Evolutionary conservation across 352 stramenopile species (phyloP).

Genomic region (Phytopythium helicoides): DNA sequence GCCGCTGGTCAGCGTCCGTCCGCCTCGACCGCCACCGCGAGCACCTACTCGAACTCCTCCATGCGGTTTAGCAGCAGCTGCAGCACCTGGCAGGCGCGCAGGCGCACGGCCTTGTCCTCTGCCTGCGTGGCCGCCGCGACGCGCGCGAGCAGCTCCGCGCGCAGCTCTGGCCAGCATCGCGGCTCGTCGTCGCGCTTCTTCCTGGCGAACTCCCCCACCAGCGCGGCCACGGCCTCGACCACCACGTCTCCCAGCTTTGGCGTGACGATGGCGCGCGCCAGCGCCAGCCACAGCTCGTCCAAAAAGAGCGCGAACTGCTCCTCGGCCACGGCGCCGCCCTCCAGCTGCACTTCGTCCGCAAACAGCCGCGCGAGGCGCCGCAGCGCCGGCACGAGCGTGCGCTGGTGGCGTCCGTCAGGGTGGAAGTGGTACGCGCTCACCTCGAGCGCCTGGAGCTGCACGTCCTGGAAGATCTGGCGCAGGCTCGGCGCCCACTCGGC

Average conservation of each 20-base stretch:
- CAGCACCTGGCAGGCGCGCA: constrained; percentile 61
- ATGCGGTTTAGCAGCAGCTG: constrained; percentile 56
- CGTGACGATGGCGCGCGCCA: constrained; percentile 46
- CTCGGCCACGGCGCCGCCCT: constrained; percentile 33
- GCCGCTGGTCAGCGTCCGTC: not conserved
- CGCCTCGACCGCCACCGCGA: not conserved
- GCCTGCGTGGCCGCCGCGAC: constrained; percentile 52
- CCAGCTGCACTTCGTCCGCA: constrained; percentile 32
- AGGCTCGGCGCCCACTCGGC: constrained; percentile 57
- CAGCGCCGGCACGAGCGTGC: constrained; percentile 45
- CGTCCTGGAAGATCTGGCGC: constrained; percentile 65
- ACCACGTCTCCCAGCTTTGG: constrained; percentile 41
- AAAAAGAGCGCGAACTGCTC: constrained; percentile 61
- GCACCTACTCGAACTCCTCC: constrained; percentile 49
- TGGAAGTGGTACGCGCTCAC: constrained; percentile 37
- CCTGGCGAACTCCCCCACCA: constrained; percentile 52
- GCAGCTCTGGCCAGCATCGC: constrained; percentile 13
- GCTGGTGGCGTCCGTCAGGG: constrained; percentile 23
- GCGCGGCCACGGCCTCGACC: constrained; percentile 41
- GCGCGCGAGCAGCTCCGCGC: constrained; percentile 39
- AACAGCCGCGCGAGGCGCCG: constrained; percentile 50
- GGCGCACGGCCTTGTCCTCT: constrained; percentile 54
- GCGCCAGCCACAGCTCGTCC: constrained; percentile 55
- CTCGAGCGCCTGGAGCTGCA: constrained; percentile 61
- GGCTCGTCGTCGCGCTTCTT: constrained; percentile 19